phyloP scores from a whole-genome alignment of 2,329 filamentous ascomycete genomes.

The Fusarium gaditjirri region DNA sequence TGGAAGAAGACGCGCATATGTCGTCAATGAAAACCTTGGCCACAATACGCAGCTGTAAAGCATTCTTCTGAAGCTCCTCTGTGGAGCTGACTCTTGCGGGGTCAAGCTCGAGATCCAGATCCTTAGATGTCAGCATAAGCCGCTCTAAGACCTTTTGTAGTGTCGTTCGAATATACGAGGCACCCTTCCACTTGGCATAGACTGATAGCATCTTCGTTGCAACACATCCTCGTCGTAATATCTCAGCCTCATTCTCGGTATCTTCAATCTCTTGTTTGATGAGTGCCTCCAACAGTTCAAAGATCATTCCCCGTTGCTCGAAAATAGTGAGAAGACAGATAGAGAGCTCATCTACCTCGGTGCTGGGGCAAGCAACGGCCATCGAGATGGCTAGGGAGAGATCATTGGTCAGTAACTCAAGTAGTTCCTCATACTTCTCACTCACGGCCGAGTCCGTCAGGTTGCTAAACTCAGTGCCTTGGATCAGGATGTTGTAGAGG shows the following conservation, averaged over 20 bases:
- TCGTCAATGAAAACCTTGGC: conserved; percentile 78
- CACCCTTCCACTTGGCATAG: conserved; percentile 78
- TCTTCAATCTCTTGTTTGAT: conserved; percentile 77
- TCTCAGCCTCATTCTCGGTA: conserved; percentile 76
- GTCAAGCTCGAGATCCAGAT: conserved; percentile 75
- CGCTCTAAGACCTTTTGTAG: conserved; percentile 74
- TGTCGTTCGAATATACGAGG: conserved; percentile 70
- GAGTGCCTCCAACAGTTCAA: conserved; percentile 71
- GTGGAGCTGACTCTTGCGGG: conserved; percentile 68
- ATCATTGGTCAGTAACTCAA: conserved; percentile 72
- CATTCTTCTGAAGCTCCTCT: conserved; percentile 74
- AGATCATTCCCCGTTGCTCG: conserved; percentile 71
- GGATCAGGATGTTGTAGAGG: conserved; percentile 75
- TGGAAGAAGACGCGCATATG: conserved; percentile 70
- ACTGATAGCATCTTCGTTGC: conserved; percentile 79
- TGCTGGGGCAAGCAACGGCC: conserved; percentile 72
- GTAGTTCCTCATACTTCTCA: conserved; percentile 74
- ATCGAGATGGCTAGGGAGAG: conserved; percentile 71
- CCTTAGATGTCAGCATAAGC: conserved; percentile 73
- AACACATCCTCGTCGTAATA: conserved; percentile 74
- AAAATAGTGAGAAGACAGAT: conserved; percentile 76
- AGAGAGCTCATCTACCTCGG: conserved; percentile 75
- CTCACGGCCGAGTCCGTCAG: conserved; percentile 74
- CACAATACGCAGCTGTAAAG: conserved; percentile 72
- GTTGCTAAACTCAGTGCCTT: conserved; percentile 77